These are phyloP conservation scores for Coemansia sp. DNA, from an alignment of 192 early-diverging fungal species.

Conservation along the genomic window DNA sequence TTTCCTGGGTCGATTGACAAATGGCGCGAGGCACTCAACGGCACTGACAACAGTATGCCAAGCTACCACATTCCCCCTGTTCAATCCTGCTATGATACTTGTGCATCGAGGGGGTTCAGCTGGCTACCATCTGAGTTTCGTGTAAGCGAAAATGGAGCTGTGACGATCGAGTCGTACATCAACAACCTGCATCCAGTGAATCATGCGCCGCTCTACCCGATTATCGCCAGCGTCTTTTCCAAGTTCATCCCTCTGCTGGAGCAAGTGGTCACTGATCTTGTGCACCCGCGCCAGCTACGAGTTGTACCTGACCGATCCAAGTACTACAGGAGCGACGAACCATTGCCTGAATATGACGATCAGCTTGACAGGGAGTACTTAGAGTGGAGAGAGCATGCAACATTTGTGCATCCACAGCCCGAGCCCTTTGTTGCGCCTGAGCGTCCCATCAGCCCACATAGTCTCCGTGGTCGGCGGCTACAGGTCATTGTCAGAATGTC, in stretches of 20 bases:
- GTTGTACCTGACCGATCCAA: neutral
- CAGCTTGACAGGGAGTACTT: neutral
- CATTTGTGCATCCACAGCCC: constrained; percentile 27
- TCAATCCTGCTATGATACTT: neutral
- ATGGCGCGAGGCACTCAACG: constrained; percentile 15
- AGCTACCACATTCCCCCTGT: neutral
- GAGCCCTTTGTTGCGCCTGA: constrained; percentile 36
- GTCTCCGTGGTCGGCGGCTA: constrained; percentile 36
- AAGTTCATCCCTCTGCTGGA: constrained; percentile 69
- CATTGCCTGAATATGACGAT: neutral
- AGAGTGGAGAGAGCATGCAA: neutral
- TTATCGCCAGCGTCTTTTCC: constrained; percentile 57
- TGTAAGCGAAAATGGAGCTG: constrained; percentile 55
- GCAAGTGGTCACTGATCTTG: constrained; percentile 42
- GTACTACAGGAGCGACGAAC: neutral
- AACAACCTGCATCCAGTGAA: constrained; percentile 70
- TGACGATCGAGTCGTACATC: constrained; percentile 65
- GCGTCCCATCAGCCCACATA: constrained; percentile 15
- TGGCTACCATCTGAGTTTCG: constrained; percentile 73
- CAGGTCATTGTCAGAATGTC: constrained; percentile 59
- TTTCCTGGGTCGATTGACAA: constrained; percentile 10
- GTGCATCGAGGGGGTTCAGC: constrained; percentile 18
- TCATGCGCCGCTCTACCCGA: constrained; percentile 55
- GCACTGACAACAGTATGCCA: neutral
- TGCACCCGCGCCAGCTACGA: neutral